Conservation (phyloP, 2,329 filamentous ascomycete genomes). For the Fusarium pininemorale region DNA sequence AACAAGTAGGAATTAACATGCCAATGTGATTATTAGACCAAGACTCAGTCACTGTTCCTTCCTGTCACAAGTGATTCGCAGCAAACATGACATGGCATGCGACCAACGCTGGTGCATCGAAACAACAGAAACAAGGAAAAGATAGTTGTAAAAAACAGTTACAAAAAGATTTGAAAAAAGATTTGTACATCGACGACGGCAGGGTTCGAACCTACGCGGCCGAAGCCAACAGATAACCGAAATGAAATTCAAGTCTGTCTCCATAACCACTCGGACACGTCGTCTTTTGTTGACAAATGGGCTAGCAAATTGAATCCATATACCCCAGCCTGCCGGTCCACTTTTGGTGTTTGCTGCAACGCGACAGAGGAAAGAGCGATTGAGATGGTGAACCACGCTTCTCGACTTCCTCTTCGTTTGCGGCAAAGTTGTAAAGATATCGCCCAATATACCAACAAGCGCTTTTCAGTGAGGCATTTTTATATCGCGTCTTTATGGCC, state of each 20-base stretch:
- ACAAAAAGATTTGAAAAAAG: too few species aligned
- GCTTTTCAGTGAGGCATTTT: background rate
- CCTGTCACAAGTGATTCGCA: background rate
- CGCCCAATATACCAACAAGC: background rate
- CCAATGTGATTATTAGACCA: background rate
- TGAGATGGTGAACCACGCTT: background rate
- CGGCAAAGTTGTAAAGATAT: background rate
- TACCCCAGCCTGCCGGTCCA: background rate
- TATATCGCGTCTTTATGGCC: background rate
- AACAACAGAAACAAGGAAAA: background rate
- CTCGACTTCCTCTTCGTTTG: background rate
- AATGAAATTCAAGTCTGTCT: slow-evolving; percentile 4
- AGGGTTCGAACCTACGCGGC: slow-evolving; percentile 18
- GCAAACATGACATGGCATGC: background rate
- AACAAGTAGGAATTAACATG: background rate
- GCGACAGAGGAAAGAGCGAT: background rate
- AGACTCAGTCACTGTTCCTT: background rate
- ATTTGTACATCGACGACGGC: background rate
- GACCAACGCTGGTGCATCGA: background rate
- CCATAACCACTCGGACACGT: slow-evolving; percentile 26
- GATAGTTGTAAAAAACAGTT: too few species aligned
- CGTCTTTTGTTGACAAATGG: background rate
- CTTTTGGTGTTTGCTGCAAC: background rate
- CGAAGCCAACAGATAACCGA: slow-evolving; percentile 16
- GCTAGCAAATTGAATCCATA: rapidly evolving